Conservation (phyloP, 495 filamentous ascomycete genomes). For the Penicillium odoratum region DNA sequence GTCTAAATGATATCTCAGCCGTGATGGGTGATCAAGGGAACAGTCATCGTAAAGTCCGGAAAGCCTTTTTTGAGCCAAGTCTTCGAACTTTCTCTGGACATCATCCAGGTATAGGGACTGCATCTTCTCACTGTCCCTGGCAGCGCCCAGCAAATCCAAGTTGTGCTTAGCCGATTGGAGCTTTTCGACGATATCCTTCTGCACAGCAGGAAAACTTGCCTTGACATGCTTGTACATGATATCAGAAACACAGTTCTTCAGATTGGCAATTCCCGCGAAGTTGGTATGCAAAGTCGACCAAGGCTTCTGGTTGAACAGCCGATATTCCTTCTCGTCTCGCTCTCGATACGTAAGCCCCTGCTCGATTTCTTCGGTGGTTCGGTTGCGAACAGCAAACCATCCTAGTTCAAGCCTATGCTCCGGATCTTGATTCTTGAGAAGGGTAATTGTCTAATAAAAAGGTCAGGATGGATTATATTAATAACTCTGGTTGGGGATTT, state of each 20-base stretch:
- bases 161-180: not conserved
- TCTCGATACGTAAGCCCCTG: not conserved
- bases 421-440: not conserved
- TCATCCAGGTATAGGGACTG: not conserved
- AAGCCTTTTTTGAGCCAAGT: not conserved
- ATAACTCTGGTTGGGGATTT: not conserved
- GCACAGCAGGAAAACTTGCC: not conserved
- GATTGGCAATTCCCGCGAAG: not conserved
- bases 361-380: not conserved
- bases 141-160: not conserved
- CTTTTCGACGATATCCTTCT: not conserved
- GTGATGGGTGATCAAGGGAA: not conserved
- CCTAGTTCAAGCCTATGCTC: not conserved
- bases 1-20: not conserved
- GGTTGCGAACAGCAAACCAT: not conserved
- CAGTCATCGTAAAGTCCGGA: not conserved
- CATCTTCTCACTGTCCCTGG: not conserved
- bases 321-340: not conserved
- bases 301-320: not conserved
- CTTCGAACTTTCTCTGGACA: not conserved
- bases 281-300: not conserved
- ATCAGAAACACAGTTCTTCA: not conserved
- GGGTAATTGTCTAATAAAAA: not conserved
- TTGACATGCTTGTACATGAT: not conserved
- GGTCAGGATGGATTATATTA: not conserved